Percentiles rank a stretch among this genome's conserved stretches.
phyloP scores from a whole-genome alignment of 116 monocot species.

The Papilionanthe hybrid region DNA sequence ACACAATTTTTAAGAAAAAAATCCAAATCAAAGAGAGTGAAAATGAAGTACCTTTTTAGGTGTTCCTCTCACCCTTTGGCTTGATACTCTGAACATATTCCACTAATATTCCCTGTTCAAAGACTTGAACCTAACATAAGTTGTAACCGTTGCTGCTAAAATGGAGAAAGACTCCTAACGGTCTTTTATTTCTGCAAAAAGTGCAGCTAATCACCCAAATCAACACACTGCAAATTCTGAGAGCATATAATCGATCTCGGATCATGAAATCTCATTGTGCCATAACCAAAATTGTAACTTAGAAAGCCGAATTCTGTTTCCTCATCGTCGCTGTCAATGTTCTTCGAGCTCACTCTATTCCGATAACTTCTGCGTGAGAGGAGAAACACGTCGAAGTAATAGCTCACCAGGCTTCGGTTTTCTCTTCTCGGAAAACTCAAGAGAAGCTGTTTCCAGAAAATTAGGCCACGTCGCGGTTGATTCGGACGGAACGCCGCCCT shows the following conservation, averaged over 20 bases:
- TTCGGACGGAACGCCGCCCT: constrained; percentile 32
- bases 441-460: constrained; percentile 55
- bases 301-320: constrained; percentile 56
- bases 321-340: constrained; percentile 82
- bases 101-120: too few relatives aligned
- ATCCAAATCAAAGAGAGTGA: background rate
- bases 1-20: background rate
- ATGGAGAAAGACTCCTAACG: too few relatives aligned
- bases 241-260: constrained; percentile 25
- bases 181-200: background rate
- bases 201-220: constrained; percentile 37
- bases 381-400: constrained; percentile 87
- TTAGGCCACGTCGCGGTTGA: constrained; percentile 13
- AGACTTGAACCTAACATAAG: too few relatives aligned
- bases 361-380: constrained; percentile 66
- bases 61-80: too few relatives aligned
- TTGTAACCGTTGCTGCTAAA: too few relatives aligned
- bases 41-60: too few relatives aligned
- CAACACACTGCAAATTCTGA: constrained; percentile 61
- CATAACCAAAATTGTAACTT: constrained; percentile 41
- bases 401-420: constrained; percentile 57
- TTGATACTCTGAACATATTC: too few relatives aligned
- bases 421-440: constrained; percentile 35
- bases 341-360: constrained; percentile 54
- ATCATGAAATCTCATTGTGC: constrained; percentile 14